Conservation (phyloP, 2,329 filamentous ascomycete species). For the Aspergillus pseudoterreus region DNA sequence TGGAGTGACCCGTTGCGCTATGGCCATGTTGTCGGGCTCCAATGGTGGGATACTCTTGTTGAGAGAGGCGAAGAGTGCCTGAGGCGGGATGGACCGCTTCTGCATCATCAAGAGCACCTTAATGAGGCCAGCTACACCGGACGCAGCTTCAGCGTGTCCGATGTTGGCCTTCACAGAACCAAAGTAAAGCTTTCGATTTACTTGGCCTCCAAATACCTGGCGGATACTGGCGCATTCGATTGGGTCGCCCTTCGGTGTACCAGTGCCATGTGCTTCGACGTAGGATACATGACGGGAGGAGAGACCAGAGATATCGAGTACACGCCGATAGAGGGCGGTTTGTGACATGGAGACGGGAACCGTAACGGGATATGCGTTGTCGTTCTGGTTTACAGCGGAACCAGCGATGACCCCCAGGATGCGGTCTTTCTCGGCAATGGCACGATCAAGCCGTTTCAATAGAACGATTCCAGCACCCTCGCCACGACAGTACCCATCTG, state of each 20-base stretch:
- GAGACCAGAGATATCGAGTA: slow-evolving; percentile 31
- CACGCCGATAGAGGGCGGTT: slow-evolving; percentile 31
- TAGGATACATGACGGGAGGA: slow-evolving; percentile 21
- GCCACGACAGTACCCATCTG: slow-evolving; percentile 54
- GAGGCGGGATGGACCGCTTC: background rate
- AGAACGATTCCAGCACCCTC: slow-evolving; percentile 50
- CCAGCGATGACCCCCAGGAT: slow-evolving; percentile 42
- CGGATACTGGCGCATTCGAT: background rate
- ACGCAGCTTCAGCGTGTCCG: background rate
- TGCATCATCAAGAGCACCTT: background rate
- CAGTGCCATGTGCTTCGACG: background rate
- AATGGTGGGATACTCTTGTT: background rate
- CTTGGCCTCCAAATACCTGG: background rate
- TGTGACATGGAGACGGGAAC: slow-evolving; percentile 40
- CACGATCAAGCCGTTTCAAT: slow-evolving; percentile 50
- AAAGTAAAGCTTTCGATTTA: background rate
- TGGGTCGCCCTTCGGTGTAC: background rate
- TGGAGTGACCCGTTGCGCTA: background rate
- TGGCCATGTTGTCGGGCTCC: background rate
- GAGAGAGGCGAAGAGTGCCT: background rate
- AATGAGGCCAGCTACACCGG: background rate
- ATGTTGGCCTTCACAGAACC: background rate
- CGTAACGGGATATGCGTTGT: slow-evolving; percentile 43
- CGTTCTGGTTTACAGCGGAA: slow-evolving; percentile 41
- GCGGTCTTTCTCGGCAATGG: slow-evolving; percentile 47